These are phyloP conservation scores for Chara braunii DNA, from an alignment of 139 green algal genomes.

Conservation along the genomic window DNA sequence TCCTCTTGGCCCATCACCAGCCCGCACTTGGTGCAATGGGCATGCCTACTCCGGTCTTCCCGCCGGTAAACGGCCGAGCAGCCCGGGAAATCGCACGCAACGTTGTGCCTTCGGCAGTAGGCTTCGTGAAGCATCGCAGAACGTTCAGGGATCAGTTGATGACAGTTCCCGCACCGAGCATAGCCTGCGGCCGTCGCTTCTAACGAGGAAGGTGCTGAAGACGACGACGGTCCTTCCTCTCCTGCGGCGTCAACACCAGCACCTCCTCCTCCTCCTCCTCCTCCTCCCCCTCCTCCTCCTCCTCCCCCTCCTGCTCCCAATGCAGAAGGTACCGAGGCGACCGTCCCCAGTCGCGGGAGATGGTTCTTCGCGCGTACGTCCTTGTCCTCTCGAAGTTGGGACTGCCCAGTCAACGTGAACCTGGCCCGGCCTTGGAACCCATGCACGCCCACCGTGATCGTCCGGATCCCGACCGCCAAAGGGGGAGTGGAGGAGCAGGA, in stretches of 20 bases:
- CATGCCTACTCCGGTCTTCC: slow-evolving; percentile 5
- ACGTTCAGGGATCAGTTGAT: slow-evolving; percentile 20
- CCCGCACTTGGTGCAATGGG: slow-evolving; percentile 31
- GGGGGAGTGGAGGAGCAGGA: not conserved
- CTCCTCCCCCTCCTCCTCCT: no score
- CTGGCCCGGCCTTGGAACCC: slow-evolving; percentile 1
- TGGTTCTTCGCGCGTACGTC: no score
- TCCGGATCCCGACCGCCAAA: not conserved
- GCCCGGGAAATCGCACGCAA: slow-evolving; percentile 16
- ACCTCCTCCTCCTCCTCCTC: no score
- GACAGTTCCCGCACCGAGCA: slow-evolving; percentile 26
- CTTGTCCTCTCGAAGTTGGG: not conserved
- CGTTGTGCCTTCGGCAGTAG: slow-evolving; percentile 37
- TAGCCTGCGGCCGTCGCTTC: not conserved
- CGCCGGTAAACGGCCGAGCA: slow-evolving; percentile 18
- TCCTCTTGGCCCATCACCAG: slow-evolving; percentile 9
- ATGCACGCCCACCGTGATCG: slow-evolving; percentile 12
- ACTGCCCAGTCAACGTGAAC: not conserved
- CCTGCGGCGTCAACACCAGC: no score
- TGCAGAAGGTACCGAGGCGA: no score
- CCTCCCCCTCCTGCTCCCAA: no score
- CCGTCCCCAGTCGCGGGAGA: no score
- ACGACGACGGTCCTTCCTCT: no score
- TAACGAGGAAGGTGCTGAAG: no score
- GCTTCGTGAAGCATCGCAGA: slow-evolving; percentile 28